Evolutionary conservation across 2,329 filamentous ascomycete genomes (phyloP), one percentile per base, ranked within the genome.

Genomic region (Westerdykella sp.): DNA sequence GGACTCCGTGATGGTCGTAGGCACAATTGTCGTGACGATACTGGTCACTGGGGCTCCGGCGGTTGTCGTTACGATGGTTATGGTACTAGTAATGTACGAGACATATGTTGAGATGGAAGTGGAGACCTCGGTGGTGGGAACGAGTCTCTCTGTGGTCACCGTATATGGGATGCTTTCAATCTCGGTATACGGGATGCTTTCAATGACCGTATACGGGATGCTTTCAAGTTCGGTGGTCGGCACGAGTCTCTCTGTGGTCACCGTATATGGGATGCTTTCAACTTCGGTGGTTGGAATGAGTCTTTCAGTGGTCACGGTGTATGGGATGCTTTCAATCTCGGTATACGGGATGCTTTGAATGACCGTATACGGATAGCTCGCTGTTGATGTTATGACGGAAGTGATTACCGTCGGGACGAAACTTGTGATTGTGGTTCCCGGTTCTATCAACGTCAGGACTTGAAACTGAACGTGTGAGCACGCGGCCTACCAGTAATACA

Each of bases 381-480:
- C 9, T 2, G 40, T 34, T 18, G 14, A 31, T 11, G 42, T 44
- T 10, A 37, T 36, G 5, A 37, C 40, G 16, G n/a, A 9, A 14
- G 18, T 39, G 11, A 34, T 18, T 13, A 28, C 25, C 12, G 18
- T 23, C 11, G 37, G 21, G n/a, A 43, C 32, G 16, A 31, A 39
- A 18, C 22, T 47, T 6, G 45, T 52, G 6, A 44, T 32, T 1
- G 53, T 55, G 6, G 43, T 40, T 7, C 36, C 41, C 13, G 45
- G 34, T 22, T 37, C 42, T 47, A 30, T 35, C 30, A 21, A 14
- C 10, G 18, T 39, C 37, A 42, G 15, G 44, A 12, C n/a, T n/a
- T 10, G 14, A 21, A 16, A 2, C n/a, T 25, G 16, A 34, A 35
- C 14, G 22, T 41, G 14, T 30, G 31, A 12, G n/a, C 39, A 9